A percentile compares a stretch with the other conserved stretches of the same genome.
Conservation (phyloP, 768 basidiomycete species). For the Trametopsis cervina region DNA sequence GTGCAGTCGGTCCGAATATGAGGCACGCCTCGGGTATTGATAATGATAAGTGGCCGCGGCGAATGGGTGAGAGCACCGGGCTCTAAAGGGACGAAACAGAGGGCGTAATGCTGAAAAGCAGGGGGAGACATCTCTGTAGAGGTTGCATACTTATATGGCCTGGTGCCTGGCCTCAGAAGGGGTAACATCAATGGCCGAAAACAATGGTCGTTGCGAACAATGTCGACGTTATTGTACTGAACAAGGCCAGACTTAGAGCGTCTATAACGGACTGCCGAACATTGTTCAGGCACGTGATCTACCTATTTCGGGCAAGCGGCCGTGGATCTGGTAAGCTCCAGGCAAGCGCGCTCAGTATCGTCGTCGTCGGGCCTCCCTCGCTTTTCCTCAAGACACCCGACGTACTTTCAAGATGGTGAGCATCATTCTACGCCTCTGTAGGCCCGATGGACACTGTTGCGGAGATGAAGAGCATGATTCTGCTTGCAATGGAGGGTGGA, state of each 20-base stretch:
- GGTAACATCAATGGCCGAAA: too few species aligned
- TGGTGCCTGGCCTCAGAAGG: too few species aligned
- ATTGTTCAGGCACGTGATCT: conserved; percentile 10
- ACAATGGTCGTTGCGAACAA: not conserved
- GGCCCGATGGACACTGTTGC: conserved; percentile 4
- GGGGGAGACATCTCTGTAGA: too few species aligned
- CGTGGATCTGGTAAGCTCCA: conserved; percentile 1
- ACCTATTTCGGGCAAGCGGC: conserved; percentile 5
- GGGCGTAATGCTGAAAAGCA: not conserved
- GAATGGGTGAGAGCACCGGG: not conserved
- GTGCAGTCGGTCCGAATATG: too few species aligned
- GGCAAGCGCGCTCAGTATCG: conserved; percentile 7
- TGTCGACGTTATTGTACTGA: not conserved
- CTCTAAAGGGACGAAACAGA: not conserved
- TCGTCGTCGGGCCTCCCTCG: conserved; percentile 16
- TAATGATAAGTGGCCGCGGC: too few species aligned
- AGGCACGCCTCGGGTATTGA: too few species aligned
- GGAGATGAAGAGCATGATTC: conserved; percentile 9
- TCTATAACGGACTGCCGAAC: too few species aligned
- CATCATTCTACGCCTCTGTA: conserved; percentile 7
- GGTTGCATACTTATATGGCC: too few species aligned
- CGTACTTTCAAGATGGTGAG: conserved; percentile 30
- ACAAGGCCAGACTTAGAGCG: too few species aligned
- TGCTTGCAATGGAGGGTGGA: conserved; percentile 22
- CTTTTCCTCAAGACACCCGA: conserved; percentile 26